Percentiles rank a stretch among this genome's conserved stretches.
These are phyloP conservation scores for Wickerhamiella galacta DNA, from an alignment of 805 yeast species.

Conservation along the genomic window DNA sequence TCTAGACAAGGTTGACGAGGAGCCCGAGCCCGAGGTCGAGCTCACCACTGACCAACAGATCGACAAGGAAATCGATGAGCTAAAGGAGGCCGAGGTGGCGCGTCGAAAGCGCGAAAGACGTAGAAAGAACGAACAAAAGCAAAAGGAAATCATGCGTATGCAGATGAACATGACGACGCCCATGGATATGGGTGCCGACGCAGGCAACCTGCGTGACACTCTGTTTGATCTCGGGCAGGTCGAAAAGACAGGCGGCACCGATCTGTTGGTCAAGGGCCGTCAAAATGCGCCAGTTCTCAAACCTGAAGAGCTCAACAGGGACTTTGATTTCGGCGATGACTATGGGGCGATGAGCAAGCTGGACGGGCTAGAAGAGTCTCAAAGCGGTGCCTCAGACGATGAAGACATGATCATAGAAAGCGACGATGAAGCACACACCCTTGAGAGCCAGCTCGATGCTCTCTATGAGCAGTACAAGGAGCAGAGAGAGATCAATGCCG, in stretches of 20 bases:
- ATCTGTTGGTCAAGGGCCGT: constrained; percentile 61
- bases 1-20: constrained; percentile 37
- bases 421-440: constrained; percentile 29
- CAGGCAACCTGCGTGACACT: constrained; percentile 60
- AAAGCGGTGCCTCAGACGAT: constrained; percentile 17
- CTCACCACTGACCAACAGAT: constrained; percentile 72
- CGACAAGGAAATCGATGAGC: constrained; percentile 63
- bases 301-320: constrained; percentile 2
- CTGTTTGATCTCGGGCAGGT: constrained; percentile 74
- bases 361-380: constrained; percentile 26
- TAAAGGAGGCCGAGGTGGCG: constrained; percentile 53
- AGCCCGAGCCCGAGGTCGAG: constrained; percentile 42
- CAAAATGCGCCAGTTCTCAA: constrained; percentile 23
- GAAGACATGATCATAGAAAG: constrained; percentile 18
- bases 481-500: constrained; percentile 28
- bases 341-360: constrained; percentile 10
- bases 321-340: constrained; percentile 15
- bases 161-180: constrained; percentile 95
- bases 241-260: constrained; percentile 60
- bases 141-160: constrained; percentile 75
- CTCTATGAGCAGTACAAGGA: constrained; percentile 62
- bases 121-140: constrained; percentile 63
- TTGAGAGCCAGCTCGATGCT: constrained; percentile 67
- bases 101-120: constrained; percentile 68
- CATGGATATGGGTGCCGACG: constrained; percentile 83